phyloP scores from a whole-genome alignment of 768 basidiomycete genomes.

The Pleurotus sapidus region DNA sequence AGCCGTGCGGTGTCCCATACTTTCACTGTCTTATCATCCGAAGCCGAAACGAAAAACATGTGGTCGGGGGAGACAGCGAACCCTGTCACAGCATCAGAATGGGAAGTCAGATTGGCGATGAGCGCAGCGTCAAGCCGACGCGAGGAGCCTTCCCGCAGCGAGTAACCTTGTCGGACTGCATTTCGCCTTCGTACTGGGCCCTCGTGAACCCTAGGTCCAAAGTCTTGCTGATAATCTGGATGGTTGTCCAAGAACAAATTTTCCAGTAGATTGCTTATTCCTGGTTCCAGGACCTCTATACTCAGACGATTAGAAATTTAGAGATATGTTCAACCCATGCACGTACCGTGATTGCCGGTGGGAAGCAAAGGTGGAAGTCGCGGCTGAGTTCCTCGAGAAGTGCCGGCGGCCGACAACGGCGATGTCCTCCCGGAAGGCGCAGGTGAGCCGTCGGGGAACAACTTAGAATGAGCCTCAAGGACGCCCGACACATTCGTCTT shows the following conservation, averaged over 20 bases:
- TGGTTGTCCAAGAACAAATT: constrained; percentile 86
- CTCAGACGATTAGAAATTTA: not conserved
- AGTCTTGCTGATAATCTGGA: constrained; percentile 84
- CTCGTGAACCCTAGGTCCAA: constrained; percentile 85
- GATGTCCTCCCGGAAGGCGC: constrained; percentile 78
- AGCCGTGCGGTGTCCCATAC: constrained; percentile 92
- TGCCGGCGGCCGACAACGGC: constrained; percentile 62
- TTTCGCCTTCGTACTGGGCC: constrained; percentile 79
- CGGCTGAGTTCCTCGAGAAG: constrained; percentile 45
- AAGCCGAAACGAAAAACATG: constrained; percentile 90
- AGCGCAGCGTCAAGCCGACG: constrained; percentile 75
- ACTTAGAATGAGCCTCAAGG: constrained; percentile 71
- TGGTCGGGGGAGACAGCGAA: constrained; percentile 92
- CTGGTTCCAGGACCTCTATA: constrained; percentile 86
- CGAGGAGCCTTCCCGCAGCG: constrained; percentile 57
- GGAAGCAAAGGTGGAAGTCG: constrained; percentile 52
- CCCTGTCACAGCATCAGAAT: constrained; percentile 74
- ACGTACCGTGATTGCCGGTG: constrained; percentile 71
- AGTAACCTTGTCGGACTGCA: constrained; percentile 64
- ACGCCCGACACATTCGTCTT: constrained; percentile 81
- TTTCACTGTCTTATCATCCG: constrained; percentile 92
- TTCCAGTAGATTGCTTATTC: constrained; percentile 86
- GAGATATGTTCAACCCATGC: not conserved
- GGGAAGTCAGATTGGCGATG: constrained; percentile 81
- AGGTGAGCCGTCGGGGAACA: constrained; percentile 63